A percentile compares a stretch with the other conserved stretches of the same genome.
Evolutionary conservation across 148 eudicot species (phyloP).

Genomic region (Oxyria digyna): DNA sequence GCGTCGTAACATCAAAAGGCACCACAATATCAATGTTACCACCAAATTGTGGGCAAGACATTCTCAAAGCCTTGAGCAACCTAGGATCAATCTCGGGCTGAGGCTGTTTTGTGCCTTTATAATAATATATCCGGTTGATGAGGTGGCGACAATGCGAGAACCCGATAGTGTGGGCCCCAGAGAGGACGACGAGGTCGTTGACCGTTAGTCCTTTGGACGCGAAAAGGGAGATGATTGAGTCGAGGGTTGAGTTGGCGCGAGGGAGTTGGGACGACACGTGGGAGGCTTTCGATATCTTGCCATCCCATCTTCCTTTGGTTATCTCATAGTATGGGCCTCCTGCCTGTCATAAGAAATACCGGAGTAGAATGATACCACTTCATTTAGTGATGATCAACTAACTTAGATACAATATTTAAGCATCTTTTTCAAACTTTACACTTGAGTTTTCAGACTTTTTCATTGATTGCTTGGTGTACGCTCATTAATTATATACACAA

Average conservation of each 20-base stretch:
- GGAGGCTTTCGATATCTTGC: slow-evolving; percentile 51
- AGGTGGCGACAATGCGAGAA: slow-evolving; percentile 64
- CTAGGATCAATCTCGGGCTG: slow-evolving; percentile 48
- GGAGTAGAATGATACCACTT: too few relatives aligned
- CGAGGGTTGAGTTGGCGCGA: slow-evolving; percentile 47
- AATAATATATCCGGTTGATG: slow-evolving; percentile 38
- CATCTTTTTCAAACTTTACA: too few relatives aligned
- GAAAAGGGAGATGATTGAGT: slow-evolving; percentile 48
- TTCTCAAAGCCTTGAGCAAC: slow-evolving; percentile 44
- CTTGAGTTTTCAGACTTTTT: too few relatives aligned
- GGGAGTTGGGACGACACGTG: slow-evolving; percentile 46
- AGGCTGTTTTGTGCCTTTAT: slow-evolving; percentile 34
- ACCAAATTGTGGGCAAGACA: slow-evolving; percentile 68
- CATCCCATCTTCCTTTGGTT: slow-evolving; percentile 91
- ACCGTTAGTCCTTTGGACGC: slow-evolving; percentile 55
- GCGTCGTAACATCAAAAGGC: slow-evolving; percentile 87
- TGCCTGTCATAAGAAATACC: slow-evolving; percentile 44
- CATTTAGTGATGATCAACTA: too few relatives aligned
- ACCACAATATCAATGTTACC: slow-evolving; percentile 65
- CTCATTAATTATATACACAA: too few relatives aligned
- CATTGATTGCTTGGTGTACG: too few relatives aligned
- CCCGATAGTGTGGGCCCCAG: slow-evolving; percentile 88
- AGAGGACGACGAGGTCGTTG: slow-evolving; percentile 63
- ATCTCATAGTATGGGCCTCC: slow-evolving; percentile 88
- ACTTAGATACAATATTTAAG: too few relatives aligned